Evolutionary conservation across 2,329 filamentous ascomycete species (phyloP), one percentile per base, ranked within the genome.

Genomic region (Ceratocystis variospora): DNA sequence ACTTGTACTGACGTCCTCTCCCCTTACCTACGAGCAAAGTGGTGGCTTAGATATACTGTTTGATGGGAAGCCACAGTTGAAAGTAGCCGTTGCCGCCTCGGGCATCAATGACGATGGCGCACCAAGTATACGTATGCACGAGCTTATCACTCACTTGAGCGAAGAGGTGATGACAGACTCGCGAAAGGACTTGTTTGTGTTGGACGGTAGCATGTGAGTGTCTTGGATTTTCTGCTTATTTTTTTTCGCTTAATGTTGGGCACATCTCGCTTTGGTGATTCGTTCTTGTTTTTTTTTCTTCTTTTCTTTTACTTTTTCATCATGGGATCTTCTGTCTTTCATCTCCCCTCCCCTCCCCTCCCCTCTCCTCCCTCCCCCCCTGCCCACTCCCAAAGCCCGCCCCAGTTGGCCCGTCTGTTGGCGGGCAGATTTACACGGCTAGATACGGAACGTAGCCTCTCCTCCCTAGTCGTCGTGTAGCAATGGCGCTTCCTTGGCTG

Each of bases 21-120:
- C 7, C 22, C 48, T 53, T 53, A 10, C 37, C 37, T 53, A 28
- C 28, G 19, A 33, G 55, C 28, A 59, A 71, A 92, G 94, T 70
- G 94, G 94, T 69, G 94, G 94, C 25, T 83, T 99, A 19, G 94
- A 99, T 77, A 88, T 96, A 78, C 86, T 99, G 70, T 99, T 99
- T 77, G 85, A 87, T 41, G 87, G 96, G 74, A 80, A 90, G 76
- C 84, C 87, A 66, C 87, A 85, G 71, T 89, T 93, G 74, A 77
- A 80, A 25, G 74, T 99, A 59, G 77, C 80, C 2, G 75, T 97
- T 53, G 90, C 93, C 22, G 76, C 81, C 37, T 80, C 73, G 66
- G 81, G 86, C 72, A 77, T 80, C 64, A 77, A 68, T 86, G 79
- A 66, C 80, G 83, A 8, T 78, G 37, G 37, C 15, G 85, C 64